Base-by-base conservation (phyloP, 805 yeast genomes). In the Wickerhamiella australiensis region DNA sequence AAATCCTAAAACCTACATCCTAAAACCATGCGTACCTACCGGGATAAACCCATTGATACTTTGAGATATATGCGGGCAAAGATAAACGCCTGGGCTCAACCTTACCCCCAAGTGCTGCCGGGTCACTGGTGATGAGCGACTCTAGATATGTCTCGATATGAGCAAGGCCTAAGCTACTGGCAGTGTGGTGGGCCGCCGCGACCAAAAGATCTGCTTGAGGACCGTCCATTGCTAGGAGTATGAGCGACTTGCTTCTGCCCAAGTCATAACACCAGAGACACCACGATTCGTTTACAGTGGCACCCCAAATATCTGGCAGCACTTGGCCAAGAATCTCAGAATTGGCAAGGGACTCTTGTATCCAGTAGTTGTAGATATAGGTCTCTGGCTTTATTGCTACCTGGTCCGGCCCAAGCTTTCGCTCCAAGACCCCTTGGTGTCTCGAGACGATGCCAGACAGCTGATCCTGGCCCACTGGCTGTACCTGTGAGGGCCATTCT, bases 21-120 rank as follows among this genome's bases (percentile, higher is more conserved):
- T 25, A 49, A 25, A 27, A 43, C 51, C 51, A 49, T 2, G 44
- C 27, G 15, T 49, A 49, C 22, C 38, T 21, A 13, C 48, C 51
- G 9, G 51, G 48, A 6, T 42, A 31, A 2, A 38, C 21, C 51
- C 51, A 49, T 5, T 22, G 20, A 15, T 36, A 33, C 11, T 22
- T 13, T 20, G 51, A 44, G 4, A 31, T 38, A 35, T 43, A 43
- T 42, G 44, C 44, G 2, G 51, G 51, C 26, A 49, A 27, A 3
- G 48, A 36, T 12, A 15, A n/a, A 12, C 4, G 11, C 15, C 51
- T 37, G 2, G 9, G 2, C 21, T 27, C 23, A 2, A 12, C 21
- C 17, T n/a, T 8, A 5, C 21, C 51, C 1, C 25, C 42, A 5
- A 43, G 25, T 11, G 6, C 13, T 5, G 2, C 23, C 2, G 7